Base-by-base conservation (phyloP, 2,329 filamentous ascomycete species). In the Aspergillus terreus region DNA sequence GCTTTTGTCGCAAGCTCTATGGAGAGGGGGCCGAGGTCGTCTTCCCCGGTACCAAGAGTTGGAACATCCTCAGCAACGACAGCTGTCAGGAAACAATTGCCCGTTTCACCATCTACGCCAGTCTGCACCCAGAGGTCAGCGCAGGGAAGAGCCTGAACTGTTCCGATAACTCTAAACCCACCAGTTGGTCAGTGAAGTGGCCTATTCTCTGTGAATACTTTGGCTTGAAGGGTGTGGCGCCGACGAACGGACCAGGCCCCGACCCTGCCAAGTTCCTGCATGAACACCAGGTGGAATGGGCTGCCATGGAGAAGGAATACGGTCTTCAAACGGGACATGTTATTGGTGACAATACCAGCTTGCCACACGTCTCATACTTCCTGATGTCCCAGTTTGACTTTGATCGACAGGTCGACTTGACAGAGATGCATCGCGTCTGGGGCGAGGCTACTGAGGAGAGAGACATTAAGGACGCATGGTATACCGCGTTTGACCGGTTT, bases 41-140 rank as follows among this genome's bases (percentile, higher is more conserved):
- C 7, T 52, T 46, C 19, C 46, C 50, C 11, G 46, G 50, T 25
- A 49, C 46, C 6, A 49, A 46, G n/a, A 49, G 46, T 15, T 49
- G 46, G 35, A 30, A 12, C 6, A 42, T 27, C 2, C 7, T 36
- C 11, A 49, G 41, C 19, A 45, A 49, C 17, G 43, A 44, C 15
- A 46, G 46, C 19, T 40, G 23, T 25, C 43, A 52, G 43, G 41
- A 49, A 11, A 46, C 33, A 3, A 50, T 50, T 14, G 42, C 42
- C 2, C 42, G 25, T 4, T 46, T 50, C 12, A 32, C 33, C 23
- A 46, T 46, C 17, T 32, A 40, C n/a, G 33, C 43, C 11, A 32
- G 42, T 19, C 17, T 50, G 19, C 48, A 46, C 6, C 32, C 23
- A n/a, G 43, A 46, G 33, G 21, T 10, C 4, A 46, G 42, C 21